Percentiles rank a stretch among this genome's conserved stretches.
These are phyloP conservation scores for Metschnikowia dekortorum DNA, from an alignment of 805 yeast genomes.

Conservation along the genomic window DNA sequence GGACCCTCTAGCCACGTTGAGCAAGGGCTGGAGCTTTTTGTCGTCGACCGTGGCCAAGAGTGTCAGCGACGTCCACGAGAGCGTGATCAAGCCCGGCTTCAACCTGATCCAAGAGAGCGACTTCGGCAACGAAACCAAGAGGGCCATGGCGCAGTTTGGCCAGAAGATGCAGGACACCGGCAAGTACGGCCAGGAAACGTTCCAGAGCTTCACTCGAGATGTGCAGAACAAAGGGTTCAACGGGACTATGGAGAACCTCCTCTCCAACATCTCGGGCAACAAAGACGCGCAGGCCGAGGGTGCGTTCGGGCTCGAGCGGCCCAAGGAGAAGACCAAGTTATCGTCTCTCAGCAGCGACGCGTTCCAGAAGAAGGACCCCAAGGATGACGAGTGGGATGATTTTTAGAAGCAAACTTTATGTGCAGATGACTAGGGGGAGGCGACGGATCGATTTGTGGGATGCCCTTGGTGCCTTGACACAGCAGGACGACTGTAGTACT, in stretches of 20 bases:
- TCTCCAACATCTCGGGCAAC: conserved; percentile 50
- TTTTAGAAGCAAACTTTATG: conserved; percentile 33
- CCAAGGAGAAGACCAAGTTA: conserved; percentile 47
- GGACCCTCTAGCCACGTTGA: conserved; percentile 88
- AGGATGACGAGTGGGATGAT: conserved; percentile 63
- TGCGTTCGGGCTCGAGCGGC: conserved; percentile 64
- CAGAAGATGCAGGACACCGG: conserved; percentile 90
- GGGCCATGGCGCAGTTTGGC: conserved; percentile 97
- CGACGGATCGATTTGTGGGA: too few relatives aligned
- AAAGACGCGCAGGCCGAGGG: conserved; percentile 41
- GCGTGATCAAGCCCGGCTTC: conserved; percentile 88
- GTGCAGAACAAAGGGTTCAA: conserved; percentile 37
- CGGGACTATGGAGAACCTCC: conserved; percentile 34
- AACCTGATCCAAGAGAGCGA: conserved; percentile 76
- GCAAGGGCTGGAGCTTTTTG: conserved; percentile 93
- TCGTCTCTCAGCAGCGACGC: conserved; percentile 39
- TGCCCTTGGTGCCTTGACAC: too few relatives aligned
- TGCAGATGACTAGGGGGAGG: too few relatives aligned
- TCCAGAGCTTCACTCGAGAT: conserved; percentile 50
- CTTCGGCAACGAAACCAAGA: conserved; percentile 70
- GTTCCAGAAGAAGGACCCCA: conserved; percentile 20
- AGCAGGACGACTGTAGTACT: too few relatives aligned
- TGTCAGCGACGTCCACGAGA: conserved; percentile 77
- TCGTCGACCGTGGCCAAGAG: conserved; percentile 82
- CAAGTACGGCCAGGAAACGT: conserved; percentile 65